Evolutionary conservation across 2,329 filamentous ascomycete genomes (phyloP).

Genomic region (Thermomyces lanuginosus): DNA sequence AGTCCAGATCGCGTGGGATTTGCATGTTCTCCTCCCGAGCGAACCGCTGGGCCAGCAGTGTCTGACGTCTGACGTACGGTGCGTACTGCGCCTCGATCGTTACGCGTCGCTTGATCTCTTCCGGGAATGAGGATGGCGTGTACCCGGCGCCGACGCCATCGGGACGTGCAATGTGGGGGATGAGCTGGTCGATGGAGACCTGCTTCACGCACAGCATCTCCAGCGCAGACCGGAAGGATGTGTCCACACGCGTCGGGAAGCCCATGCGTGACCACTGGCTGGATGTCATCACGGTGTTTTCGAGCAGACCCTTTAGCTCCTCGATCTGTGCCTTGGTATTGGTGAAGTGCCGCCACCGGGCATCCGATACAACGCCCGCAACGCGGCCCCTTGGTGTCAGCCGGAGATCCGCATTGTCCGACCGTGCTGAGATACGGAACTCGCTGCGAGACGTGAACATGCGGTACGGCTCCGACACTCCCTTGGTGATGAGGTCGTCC

Average conservation of each 20-base stretch:
- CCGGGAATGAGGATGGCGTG: conserved; percentile 35
- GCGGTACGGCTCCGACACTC: conserved; percentile 88
- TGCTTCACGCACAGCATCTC: conserved; percentile 59
- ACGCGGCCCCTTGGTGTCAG: conserved; percentile 62
- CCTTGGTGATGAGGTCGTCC: conserved; percentile 91
- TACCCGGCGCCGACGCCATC: conserved; percentile 14
- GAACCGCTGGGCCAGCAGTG: conserved; percentile 48
- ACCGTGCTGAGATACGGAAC: conserved; percentile 79
- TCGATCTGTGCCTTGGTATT: conserved; percentile 51
- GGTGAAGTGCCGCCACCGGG: conserved; percentile 56
- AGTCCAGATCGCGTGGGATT: conserved; percentile 62
- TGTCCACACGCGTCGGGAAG: conserved; percentile 52
- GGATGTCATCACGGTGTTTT: conserved; percentile 40
- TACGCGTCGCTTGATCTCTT: conserved; percentile 50
- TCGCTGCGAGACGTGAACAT: conserved; percentile 97
- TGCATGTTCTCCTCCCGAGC: conserved; percentile 58
- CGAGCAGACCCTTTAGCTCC: conserved; percentile 47
- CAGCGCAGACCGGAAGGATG: conserved; percentile 52
- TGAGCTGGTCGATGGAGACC: conserved; percentile 42
- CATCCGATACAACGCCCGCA: conserved; percentile 63
- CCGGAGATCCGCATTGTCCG: conserved; percentile 84
- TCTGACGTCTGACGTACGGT: conserved; percentile 66
- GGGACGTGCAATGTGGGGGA: conserved; percentile 32
- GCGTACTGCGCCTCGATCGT: conserved; percentile 72
- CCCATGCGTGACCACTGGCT: conserved; percentile 53